phyloP scores from a whole-genome alignment of 306 rosid genomes.

The Trifolium dubium region DNA sequence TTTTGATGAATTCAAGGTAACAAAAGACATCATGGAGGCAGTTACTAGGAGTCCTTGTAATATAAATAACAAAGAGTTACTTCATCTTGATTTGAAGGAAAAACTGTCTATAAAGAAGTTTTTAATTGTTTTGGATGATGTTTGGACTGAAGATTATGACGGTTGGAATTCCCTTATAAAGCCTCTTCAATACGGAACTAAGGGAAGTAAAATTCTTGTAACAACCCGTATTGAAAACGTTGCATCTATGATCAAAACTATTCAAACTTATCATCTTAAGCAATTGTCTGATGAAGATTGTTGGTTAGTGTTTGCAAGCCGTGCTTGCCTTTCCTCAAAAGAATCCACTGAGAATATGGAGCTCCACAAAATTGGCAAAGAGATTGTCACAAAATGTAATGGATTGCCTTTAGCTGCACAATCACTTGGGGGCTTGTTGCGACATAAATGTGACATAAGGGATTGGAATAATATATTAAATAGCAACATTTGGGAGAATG shows the following conservation, averaged over 20 bases:
- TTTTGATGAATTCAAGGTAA: no score
- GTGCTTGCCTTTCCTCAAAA: not conserved
- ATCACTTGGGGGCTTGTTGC: slow-evolving; percentile 36
- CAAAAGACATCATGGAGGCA: no score
- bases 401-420: slow-evolving; percentile 47
- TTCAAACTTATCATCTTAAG: not conserved
- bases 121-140: slow-evolving; percentile 25
- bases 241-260: not conserved
- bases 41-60: no score
- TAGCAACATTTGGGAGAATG: slow-evolving; percentile 25
- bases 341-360: not conserved
- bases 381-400: slow-evolving; percentile 31
- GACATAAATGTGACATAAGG: not conserved
- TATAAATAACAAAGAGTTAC: no score
- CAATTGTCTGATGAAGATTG: slow-evolving; percentile 6
- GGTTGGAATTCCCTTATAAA: not conserved
- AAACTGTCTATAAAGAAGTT: not conserved
- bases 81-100: no score
- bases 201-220: slow-evolving; percentile 10
- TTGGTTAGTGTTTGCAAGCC: not conserved
- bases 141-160: not conserved
- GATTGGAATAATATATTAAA: slow-evolving; percentile 34
- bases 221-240: not conserved
- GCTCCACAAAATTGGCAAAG: not conserved
- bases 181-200: not conserved